Percentiles rank a stretch among this genome's conserved stretches.
Evolutionary conservation across 495 filamentous ascomycete genomes (phyloP).

Genomic region (Podospora pseudoanserina): DNA sequence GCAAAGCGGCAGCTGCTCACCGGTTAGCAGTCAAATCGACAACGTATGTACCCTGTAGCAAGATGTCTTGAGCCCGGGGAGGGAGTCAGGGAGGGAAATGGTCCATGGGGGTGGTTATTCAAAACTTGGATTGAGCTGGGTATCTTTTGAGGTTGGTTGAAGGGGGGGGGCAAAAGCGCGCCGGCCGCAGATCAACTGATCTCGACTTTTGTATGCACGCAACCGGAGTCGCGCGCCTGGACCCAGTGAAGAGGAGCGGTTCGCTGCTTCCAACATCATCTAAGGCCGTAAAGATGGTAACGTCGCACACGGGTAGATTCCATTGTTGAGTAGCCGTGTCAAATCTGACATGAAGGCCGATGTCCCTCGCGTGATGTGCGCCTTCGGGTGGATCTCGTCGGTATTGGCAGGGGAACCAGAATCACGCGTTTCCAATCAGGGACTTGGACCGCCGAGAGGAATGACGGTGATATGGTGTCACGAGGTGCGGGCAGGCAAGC

Average conservation of each 20-base stretch:
- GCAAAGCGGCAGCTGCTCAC: not conserved
- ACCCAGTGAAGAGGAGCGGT: not conserved
- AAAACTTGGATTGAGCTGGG: slow-evolving; percentile 10
- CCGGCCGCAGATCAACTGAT: slow-evolving; percentile 4
- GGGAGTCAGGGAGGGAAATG: not conserved
- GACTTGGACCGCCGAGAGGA: not conserved
- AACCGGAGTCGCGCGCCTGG: slow-evolving; percentile 9
- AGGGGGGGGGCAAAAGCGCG: not conserved
- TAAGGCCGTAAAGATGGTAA: slow-evolving; percentile 28
- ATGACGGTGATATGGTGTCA: slow-evolving; percentile 10
- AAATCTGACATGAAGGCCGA: slow-evolving; percentile 7
- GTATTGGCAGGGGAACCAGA: slow-evolving; percentile 10
- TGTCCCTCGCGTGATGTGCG: not conserved
- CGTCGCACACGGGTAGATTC: slow-evolving; percentile 20
- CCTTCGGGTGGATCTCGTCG: slow-evolving; percentile 3
- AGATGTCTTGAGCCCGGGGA: slow-evolving; percentile 11
- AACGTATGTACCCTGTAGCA: not conserved
- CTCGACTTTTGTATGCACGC: slow-evolving; percentile 17
- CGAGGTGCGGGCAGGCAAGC: slow-evolving; percentile 27
- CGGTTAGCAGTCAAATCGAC: slow-evolving; percentile 5
- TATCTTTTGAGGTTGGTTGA: not conserved
- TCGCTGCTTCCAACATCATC: slow-evolving; percentile 1
- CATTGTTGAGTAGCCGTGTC: slow-evolving; percentile 13
- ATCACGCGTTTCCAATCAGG: slow-evolving; percentile 4
- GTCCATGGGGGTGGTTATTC: not conserved